Percentiles rank a stretch among this genome's conserved stretches.
These are phyloP conservation scores for Rhodotorula kratochvilovae DNA, from an alignment of 768 basidiomycete genomes.

Conservation along the genomic window DNA sequence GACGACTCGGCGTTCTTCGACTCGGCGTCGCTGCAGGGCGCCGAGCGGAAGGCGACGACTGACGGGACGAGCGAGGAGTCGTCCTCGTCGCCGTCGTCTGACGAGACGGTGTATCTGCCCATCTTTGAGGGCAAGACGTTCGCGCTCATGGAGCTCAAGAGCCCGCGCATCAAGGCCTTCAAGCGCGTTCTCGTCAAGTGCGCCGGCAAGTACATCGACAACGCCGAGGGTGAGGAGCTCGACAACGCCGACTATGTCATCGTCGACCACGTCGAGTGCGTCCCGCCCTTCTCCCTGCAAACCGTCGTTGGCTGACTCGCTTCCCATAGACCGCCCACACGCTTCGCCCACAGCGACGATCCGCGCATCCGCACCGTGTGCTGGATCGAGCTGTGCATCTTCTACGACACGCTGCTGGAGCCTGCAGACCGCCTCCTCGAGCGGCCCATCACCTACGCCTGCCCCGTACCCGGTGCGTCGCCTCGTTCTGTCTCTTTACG, in stretches of 20 bases:
- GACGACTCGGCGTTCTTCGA: slow-evolving; percentile 32
- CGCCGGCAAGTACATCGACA: background rate
- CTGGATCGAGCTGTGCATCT: slow-evolving; percentile 36
- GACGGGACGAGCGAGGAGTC: background rate
- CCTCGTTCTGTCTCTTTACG: too few relatives aligned
- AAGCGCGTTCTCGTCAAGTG: background rate
- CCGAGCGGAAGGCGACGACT: background rate
- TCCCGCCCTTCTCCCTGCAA: too few relatives aligned
- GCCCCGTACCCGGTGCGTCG: slow-evolving; percentile 17
- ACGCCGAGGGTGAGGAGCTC: slow-evolving; percentile 5
- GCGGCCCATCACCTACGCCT: slow-evolving; percentile 14
- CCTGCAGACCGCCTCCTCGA: slow-evolving; percentile 19
- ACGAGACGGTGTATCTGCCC: background rate
- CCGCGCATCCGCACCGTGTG: slow-evolving; percentile 23
- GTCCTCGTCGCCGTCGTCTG: background rate
- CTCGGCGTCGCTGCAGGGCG: background rate
- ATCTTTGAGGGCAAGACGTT: slow-evolving; percentile 17
- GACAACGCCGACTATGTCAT: slow-evolving; percentile 13
- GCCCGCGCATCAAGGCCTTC: background rate
- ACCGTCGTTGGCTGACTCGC: background rate
- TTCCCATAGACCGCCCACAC: background rate
- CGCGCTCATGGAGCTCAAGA: slow-evolving; percentile 12
- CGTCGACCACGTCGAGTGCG: slow-evolving; percentile 25
- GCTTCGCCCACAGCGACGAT: background rate
- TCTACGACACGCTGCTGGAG: background rate